Conservation (phyloP, 208 protist genomes). For the Herpetomonas samuelpessoai region DNA sequence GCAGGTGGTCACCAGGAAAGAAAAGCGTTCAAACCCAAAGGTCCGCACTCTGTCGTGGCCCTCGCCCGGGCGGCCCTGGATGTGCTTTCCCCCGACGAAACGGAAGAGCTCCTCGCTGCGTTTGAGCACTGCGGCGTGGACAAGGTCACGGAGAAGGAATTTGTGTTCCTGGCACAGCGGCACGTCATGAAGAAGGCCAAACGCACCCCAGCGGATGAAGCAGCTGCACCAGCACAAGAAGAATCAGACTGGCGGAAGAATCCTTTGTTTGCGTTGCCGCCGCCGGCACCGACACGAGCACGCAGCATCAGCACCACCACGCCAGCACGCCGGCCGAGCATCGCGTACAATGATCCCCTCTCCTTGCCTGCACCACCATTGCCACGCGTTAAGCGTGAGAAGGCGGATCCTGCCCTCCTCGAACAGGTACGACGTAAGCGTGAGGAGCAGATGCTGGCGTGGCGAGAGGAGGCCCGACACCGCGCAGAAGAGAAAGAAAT, state of each 20-base stretch:
- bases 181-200: slow-evolving; percentile 13
- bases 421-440: slow-evolving; percentile 32
- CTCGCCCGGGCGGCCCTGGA: slow-evolving; percentile 53
- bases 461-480: slow-evolving; percentile 31
- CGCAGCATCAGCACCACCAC: neutral
- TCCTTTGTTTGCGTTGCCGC: neutral
- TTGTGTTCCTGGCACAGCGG: slow-evolving; percentile 35
- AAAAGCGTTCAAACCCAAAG: slow-evolving; percentile 22
- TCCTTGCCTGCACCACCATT: slow-evolving; percentile 2
- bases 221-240: slow-evolving; percentile 12
- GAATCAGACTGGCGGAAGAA: neutral
- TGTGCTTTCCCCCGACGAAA: slow-evolving; percentile 52
- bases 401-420: slow-evolving; percentile 34
- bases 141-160: slow-evolving; percentile 37
- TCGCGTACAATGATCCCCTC: neutral
- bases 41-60: slow-evolving; percentile 38
- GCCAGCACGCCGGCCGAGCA: neutral
- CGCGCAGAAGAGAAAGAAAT: slow-evolving; percentile 24
- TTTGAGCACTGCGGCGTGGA: slow-evolving; percentile 33
- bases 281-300: no score
- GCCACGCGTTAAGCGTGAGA: slow-evolving; percentile 38
- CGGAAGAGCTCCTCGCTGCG: slow-evolving; percentile 52
- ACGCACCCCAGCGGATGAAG: slow-evolving; percentile 1
- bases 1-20: slow-evolving; percentile 10
- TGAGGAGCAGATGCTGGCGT: slow-evolving; percentile 33